phyloP scores from a whole-genome alignment of 177 flowering plant genomes.

The Telopea speciosissima region DNA sequence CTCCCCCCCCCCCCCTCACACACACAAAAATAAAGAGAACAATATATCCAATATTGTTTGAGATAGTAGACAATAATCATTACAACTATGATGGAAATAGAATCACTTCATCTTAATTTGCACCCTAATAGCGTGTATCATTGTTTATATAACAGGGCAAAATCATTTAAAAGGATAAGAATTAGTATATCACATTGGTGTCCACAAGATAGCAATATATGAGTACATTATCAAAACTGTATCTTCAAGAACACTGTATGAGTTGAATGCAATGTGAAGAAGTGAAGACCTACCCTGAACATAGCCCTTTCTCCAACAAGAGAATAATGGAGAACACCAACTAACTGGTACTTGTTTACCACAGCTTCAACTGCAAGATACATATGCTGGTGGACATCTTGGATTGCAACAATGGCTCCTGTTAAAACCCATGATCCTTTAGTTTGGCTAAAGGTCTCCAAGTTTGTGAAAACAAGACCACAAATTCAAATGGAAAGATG shows the following conservation, averaged over 20 bases:
- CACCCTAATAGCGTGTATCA: too few relatives aligned
- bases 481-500: not conserved
- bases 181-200: not conserved
- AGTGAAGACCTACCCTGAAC: constrained; percentile 58
- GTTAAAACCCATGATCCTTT: constrained; percentile 12
- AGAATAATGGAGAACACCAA: constrained; percentile 74
- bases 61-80: too few relatives aligned
- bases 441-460: constrained; percentile 2
- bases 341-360: constrained; percentile 39
- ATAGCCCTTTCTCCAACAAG: constrained; percentile 82
- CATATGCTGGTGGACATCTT: constrained; percentile 87
- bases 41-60: too few relatives aligned
- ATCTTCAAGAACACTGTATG: not conserved
- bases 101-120: too few relatives aligned
- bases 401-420: constrained; percentile 90
- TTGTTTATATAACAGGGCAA: too few relatives aligned
- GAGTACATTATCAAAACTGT: not conserved
- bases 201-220: not conserved
- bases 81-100: too few relatives aligned
- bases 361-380: constrained; percentile 62
- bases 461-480: not conserved
- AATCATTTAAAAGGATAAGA: too few relatives aligned
- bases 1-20: too few relatives aligned
- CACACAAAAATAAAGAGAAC: too few relatives aligned
- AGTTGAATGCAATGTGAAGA: constrained; percentile 10